These are phyloP conservation scores for Salicornia ramosissima DNA, from an alignment of 148 eudicot species.

Conservation along the genomic window DNA sequence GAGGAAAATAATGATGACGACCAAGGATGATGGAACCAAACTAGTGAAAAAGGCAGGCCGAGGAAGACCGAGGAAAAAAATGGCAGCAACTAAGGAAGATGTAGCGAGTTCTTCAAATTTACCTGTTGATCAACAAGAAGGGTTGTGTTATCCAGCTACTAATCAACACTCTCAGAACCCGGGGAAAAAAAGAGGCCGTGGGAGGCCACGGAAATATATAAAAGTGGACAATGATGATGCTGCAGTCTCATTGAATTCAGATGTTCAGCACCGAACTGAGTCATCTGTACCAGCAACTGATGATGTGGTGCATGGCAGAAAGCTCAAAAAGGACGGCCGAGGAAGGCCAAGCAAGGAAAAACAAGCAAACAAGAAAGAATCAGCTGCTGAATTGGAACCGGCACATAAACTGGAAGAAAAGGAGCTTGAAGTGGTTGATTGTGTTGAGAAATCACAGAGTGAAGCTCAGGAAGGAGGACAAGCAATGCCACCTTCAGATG, in stretches of 20 bases:
- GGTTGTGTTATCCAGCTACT: slow-evolving; percentile 3
- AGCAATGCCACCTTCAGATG: background rate
- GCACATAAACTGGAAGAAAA: slow-evolving; percentile 9
- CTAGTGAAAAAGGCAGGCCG: background rate
- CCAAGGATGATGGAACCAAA: background rate
- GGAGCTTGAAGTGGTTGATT: background rate
- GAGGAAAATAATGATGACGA: background rate
- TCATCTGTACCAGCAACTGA: background rate
- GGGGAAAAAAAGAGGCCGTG: background rate
- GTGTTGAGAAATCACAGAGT: background rate
- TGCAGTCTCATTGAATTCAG: background rate
- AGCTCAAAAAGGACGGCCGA: background rate
- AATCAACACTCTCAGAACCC: background rate
- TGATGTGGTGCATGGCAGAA: background rate
- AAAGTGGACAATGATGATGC: background rate
- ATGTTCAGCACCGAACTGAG: background rate
- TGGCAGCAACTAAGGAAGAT: background rate
- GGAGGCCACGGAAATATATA: background rate
- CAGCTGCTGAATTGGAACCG: background rate
- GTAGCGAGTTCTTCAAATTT: background rate
- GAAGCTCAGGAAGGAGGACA: slow-evolving; percentile 11
- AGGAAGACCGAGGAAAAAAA: background rate
- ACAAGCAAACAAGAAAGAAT: slow-evolving; percentile 1
- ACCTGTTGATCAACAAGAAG: background rate
- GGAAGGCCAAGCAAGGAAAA: background rate